Evolutionary conservation across 1,284 basidiomycete genomes (phyloP).

Genomic region (Ganoderma multipileum): DNA sequence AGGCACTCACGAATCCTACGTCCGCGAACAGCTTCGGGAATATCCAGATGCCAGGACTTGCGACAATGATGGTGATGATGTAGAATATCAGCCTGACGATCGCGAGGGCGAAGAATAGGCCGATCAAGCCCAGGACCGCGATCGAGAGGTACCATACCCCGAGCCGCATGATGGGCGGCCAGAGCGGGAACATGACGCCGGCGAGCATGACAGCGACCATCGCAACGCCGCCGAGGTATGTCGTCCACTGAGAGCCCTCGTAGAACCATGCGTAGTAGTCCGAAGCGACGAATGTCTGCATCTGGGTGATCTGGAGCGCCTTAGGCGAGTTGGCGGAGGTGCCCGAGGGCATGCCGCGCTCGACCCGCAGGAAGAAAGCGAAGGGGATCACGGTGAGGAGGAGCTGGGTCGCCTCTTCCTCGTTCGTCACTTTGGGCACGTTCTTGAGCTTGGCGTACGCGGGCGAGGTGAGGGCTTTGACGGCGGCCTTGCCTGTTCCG

Average conservation of each 20-base stretch:
- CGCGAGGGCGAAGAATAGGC: conserved; percentile 90
- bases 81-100: conserved; percentile 95
- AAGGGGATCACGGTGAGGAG: conserved; percentile 81
- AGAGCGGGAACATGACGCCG: conserved; percentile 99
- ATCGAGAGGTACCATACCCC: conserved; percentile 98
- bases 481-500: conserved; percentile 82
- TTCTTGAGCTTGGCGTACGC: conserved; percentile 91
- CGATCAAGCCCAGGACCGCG: conserved; percentile 88
- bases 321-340: conserved; percentile 79
- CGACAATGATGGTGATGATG: conserved; percentile 88
- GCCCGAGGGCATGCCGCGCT: conserved; percentile 77
- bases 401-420: conserved; percentile 78
- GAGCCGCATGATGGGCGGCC: conserved; percentile 93
- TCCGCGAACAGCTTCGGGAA: conserved; percentile 99
- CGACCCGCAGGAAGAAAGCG: conserved; percentile 90
- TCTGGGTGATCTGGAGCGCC: conserved; percentile 80
- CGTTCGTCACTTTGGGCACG: conserved; percentile 78
- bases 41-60: conserved; percentile 96
- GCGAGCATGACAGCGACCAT: conserved; percentile 97
- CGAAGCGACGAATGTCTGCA: conserved; percentile 81
- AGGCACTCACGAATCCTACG: conserved; percentile 91
- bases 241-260: conserved; percentile 93
- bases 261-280: conserved; percentile 98
- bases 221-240: conserved; percentile 89
- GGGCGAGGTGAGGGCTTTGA: conserved; percentile 92